A percentile compares a stretch with the other conserved stretches of the same genome.
phyloP scores from a whole-genome alignment of 2,329 filamentous ascomycete genomes.

The Curvularia sp. region DNA sequence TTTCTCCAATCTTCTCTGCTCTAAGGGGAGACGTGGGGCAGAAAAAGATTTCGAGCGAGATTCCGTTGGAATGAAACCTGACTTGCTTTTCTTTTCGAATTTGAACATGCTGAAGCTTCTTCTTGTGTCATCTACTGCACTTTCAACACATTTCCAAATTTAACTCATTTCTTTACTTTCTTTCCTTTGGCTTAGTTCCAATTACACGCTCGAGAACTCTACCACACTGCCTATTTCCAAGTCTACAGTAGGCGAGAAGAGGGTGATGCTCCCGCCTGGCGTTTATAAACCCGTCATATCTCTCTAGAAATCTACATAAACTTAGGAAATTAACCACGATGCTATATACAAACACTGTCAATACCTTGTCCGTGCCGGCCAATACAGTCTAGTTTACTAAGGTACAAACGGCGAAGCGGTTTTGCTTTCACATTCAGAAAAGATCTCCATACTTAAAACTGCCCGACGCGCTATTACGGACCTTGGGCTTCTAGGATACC shows the following conservation, averaged over 20 bases:
- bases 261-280: background rate
- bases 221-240: background rate
- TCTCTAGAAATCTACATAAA: background rate
- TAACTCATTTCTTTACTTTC: no score
- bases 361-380: background rate
- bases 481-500: background rate
- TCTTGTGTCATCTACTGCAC: no score
- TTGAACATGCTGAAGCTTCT: no score
- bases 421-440: background rate
- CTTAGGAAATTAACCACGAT: background rate
- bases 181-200: no score
- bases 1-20: no score
- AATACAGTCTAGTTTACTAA: background rate
- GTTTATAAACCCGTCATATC: background rate
- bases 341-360: background rate
- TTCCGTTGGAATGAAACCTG: no score
- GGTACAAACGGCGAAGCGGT: constrained; percentile 3
- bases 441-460: background rate
- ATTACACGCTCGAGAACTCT: no score
- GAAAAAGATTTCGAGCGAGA: no score
- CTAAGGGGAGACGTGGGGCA: no score
- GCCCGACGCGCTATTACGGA: background rate
- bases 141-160: no score
- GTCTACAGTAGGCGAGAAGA: background rate
- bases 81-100: no score